Percentiles rank a stretch among this genome's conserved stretches.
Conservation (phyloP, 495 filamentous ascomycete species). For the Podospora comata region DNA sequence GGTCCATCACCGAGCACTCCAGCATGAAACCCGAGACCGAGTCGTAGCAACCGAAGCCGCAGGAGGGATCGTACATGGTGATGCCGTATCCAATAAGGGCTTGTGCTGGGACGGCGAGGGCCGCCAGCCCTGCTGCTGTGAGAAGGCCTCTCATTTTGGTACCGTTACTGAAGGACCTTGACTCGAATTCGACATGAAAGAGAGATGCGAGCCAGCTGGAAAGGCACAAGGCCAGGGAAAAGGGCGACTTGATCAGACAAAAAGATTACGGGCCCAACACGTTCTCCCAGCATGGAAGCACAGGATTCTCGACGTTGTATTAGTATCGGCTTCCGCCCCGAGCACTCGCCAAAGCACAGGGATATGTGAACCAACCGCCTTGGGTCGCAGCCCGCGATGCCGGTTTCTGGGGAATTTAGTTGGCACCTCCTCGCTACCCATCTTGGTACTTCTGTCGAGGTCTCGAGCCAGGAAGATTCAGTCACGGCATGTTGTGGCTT, state of each 20-base stretch:
- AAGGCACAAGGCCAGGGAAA: not conserved
- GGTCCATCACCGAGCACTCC: slow-evolving; percentile 26
- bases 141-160: slow-evolving; percentile 6
- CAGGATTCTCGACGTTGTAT: slow-evolving; percentile 11
- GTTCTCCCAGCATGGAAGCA: not conserved
- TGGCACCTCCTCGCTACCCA: not conserved
- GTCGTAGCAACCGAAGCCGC: slow-evolving; percentile 34
- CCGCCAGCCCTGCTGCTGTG: not conserved
- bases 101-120: not conserved
- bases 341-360: slow-evolving; percentile 3
- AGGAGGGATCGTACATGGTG: slow-evolving; percentile 34
- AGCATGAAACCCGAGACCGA: slow-evolving; percentile 28
- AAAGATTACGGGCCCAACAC: slow-evolving; percentile 1
- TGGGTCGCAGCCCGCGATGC: slow-evolving; percentile 11
- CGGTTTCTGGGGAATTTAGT: slow-evolving; percentile 3
- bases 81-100: slow-evolving; percentile 40
- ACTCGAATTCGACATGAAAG: not conserved
- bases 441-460: not conserved
- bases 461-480: not conserved
- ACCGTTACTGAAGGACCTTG: not conserved
- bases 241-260: not conserved
- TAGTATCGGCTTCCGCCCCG: slow-evolving; percentile 12
- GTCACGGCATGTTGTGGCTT: slow-evolving; percentile 2
- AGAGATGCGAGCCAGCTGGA: not conserved
- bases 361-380: slow-evolving; percentile 8